These are phyloP conservation scores for Termitomyces sp. DNA, from an alignment of 768 basidiomycete species.

Conservation along the genomic window DNA sequence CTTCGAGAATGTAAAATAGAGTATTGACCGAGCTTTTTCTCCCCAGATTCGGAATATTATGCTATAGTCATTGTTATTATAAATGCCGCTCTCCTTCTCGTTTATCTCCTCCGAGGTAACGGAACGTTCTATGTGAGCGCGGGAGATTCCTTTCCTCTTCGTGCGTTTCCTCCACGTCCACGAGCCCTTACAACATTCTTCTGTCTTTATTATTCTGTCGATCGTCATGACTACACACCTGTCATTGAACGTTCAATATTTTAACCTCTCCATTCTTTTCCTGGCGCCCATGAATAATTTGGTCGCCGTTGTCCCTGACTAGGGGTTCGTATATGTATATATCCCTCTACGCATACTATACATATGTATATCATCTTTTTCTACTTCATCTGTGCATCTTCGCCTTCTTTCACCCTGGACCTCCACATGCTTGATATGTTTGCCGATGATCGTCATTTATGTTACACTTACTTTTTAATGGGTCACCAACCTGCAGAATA, in stretches of 20 bases:
- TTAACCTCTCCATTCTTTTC: not conserved
- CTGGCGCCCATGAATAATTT: too few species aligned
- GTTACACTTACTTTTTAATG: too few species aligned
- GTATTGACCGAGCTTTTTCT: not conserved
- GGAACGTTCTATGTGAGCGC: not conserved
- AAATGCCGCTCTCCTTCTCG: too few species aligned
- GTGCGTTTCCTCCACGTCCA: not conserved
- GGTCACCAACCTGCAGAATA: too few species aligned
- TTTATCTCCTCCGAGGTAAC: not conserved
- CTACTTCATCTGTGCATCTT: too few species aligned
- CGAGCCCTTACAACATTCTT: not conserved
- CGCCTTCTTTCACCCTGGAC: too few species aligned
- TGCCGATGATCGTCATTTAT: too few species aligned
- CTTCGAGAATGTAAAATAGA: not conserved
- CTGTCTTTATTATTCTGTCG: not conserved
- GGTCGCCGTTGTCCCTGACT: not conserved
- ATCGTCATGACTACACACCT: not conserved
- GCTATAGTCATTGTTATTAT: constrained; percentile 12
- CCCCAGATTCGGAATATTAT: constrained; percentile 24
- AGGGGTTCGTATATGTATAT: not conserved
- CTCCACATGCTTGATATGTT: too few species aligned
- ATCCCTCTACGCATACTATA: too few species aligned
- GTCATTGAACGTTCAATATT: not conserved
- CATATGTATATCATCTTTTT: not conserved
- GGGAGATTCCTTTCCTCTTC: not conserved